Base-by-base conservation (phyloP, 805 yeast species). In the Metschnikowia amazonensis region DNA sequence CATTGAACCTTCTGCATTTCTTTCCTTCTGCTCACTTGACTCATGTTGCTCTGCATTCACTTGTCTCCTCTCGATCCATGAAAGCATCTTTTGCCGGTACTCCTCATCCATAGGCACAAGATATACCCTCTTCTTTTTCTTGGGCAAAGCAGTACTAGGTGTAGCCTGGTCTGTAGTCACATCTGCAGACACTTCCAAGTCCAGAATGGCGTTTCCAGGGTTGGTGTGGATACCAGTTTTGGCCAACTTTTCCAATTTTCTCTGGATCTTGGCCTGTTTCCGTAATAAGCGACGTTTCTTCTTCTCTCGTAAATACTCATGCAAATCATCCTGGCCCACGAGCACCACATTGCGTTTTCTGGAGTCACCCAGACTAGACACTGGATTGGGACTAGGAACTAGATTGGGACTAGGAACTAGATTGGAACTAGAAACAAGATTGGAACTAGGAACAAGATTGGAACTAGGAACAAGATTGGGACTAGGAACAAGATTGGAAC, bases 51-150 rank as follows among this genome's bases (percentile, higher is more conserved):
- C n/a, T n/a, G n/a, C n/a, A 21, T n/a, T 29, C 18, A 8, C 31
- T 20, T 34, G 25, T 34, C 36, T 13, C 25, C 16, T 42, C n/a
- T 37, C 25, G 8, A 27, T 24, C 38, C 40, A 31, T 10, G 28
- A 18, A 11, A 32, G 37, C 24, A 44, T 33, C 20, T 41, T 36
- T 31, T 44, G 33, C 10, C 41, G 20, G 33, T 48, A 29, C 2
- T 38, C 39, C n/a, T 46, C 50, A 14, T 46, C 50, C 44, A 49
- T 35, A 3, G 55, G 55, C 20, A 46, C 40, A 16, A 51, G 44
- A 23, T 30, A 32, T 7, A 48, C 28, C n/a, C 31, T 18, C 7
- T 33, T 40, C 24, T 37, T 32, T 14, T 45, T 29, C 25, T n/a
- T 28, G 36, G 44, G 14, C 16, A 13, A 5, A 7, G 27, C 27